A percentile compares a stretch with the other conserved stretches of the same genome.
These are phyloP conservation scores for Dothiorella sarmentorum DNA, from an alignment of 2,329 filamentous ascomycete genomes.

Conservation along the genomic window DNA sequence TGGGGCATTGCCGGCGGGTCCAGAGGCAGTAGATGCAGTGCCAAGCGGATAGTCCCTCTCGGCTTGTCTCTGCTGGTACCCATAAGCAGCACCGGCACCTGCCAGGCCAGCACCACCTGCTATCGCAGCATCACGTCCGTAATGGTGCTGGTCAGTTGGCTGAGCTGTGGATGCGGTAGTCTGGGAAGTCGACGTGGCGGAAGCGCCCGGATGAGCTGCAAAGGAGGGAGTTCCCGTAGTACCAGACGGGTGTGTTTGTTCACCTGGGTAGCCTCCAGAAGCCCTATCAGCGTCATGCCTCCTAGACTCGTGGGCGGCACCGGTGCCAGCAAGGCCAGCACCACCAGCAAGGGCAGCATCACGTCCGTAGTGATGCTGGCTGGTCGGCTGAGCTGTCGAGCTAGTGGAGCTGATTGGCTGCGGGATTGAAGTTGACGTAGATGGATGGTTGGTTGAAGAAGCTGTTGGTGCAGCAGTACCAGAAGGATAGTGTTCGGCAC, in stretches of 20 bases:
- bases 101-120: conserved; percentile 31
- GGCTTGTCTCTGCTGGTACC: conserved; percentile 5
- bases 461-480: background rate
- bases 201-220: background rate
- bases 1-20: background rate
- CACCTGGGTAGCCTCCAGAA: too few species aligned
- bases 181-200: background rate
- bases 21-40: background rate
- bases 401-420: background rate
- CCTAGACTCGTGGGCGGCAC: conserved; percentile 6
- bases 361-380: conserved; percentile 28
- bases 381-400: background rate
- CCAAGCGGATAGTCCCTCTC: conserved; percentile 3
- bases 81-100: conserved; percentile 22
- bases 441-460: background rate
- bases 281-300: conserved; percentile 3
- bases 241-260: background rate
- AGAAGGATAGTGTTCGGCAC: background rate
- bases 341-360: conserved; percentile 32
- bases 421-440: background rate
- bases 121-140: conserved; percentile 32
- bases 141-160: conserved; percentile 25
- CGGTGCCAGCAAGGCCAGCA: conserved; percentile 28
- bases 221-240: background rate
- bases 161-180: background rate